These are phyloP conservation scores for Ophiostoma fasciatum DNA, from an alignment of 2,329 filamentous ascomycete genomes.

Conservation along the genomic window DNA sequence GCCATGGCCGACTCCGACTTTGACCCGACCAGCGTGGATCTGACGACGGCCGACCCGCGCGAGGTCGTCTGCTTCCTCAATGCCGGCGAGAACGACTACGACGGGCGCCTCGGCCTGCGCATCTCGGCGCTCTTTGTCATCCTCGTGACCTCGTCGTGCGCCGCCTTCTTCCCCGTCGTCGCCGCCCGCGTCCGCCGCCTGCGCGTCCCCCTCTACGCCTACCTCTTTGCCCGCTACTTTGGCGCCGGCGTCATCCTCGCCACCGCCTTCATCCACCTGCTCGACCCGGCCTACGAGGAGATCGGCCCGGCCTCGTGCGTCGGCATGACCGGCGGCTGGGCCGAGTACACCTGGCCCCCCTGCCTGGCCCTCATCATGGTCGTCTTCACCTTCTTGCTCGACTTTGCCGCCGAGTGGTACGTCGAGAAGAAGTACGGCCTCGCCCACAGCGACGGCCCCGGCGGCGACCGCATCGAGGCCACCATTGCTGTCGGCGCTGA, in stretches of 20 bases:
- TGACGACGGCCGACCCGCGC: conserved; percentile 24
- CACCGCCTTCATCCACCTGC: conserved; percentile 81
- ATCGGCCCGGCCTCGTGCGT: conserved; percentile 32
- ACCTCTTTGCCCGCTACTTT: conserved; percentile 79
- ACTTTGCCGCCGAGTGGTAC: conserved; percentile 67
- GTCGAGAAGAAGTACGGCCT: conserved; percentile 39
- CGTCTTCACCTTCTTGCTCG: conserved; percentile 76
- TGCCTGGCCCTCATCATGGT: conserved; percentile 77
- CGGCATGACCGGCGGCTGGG: conserved; percentile 39
- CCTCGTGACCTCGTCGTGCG: conserved; percentile 41
- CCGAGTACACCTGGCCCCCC: conserved; percentile 64
- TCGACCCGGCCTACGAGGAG: conserved; percentile 65
- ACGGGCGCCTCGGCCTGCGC: conserved; percentile 46
- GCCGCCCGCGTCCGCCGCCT: conserved; percentile 42
- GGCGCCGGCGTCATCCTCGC: conserved; percentile 88
- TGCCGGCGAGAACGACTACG: conserved; percentile 32
- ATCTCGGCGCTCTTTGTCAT: conserved; percentile 67
- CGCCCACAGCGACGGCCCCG: conserved; percentile 33
- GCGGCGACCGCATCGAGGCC: conserved; percentile 31
- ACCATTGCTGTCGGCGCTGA: conserved; percentile 21
- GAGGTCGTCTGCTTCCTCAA: conserved; percentile 36
- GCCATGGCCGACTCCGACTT: conserved; percentile 14
- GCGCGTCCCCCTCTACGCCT: conserved; percentile 47
- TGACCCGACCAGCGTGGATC: conserved; percentile 27
- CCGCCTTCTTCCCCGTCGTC: conserved; percentile 53